Base-by-base conservation (phyloP, 805 yeast genomes). In the Nakazawaea pomicola region DNA sequence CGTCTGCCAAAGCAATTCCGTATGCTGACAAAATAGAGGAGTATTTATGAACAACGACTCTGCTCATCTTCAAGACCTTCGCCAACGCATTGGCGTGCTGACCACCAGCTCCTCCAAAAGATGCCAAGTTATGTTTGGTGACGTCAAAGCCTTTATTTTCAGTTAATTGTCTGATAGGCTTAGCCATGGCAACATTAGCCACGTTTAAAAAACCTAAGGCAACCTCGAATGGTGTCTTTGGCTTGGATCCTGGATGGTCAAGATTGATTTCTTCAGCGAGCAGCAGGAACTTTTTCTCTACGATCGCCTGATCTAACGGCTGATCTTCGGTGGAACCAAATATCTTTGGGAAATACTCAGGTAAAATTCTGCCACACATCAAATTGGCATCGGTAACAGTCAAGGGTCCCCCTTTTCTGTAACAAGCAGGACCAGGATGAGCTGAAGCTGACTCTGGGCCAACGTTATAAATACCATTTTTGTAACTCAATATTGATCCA, bases 41-140 rank as follows among this genome's bases (percentile, higher is more conserved):
- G 50, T 70, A 67, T 43, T 62, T 68, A 51, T 70, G 76, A 36
- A 70, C 66, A 5, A 67, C 48, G 16, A 68, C 74, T 38, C 60
- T 58, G 18, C 55, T 54, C 45, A 70, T 68, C 41, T 63, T 60
- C 54, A 70, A 60, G 11, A 58, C 60, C 46, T 57, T 56, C 6
- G 74, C 72, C 38, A 70, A 58, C 3, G 69, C 59, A n/a, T 60
- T 58, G 24, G 71, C 65, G 49, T 67, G 67, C 51, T 70, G 76
- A 23, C 73, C 72, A 45, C 75, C 76, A 35, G 74, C 72, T 41
- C 75, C 76, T 41, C 76, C 76, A 50, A 70, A 70, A 3, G 72
- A 62, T 4, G 71, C 72, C 41, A 70, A 53, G 20, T 60, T 62
- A 48, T 70, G 74, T 32, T 65, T 64, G 36, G 66, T 48, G 14